Conservation (phyloP, 106 monocot genomes). For the Allium sativum region DNA sequence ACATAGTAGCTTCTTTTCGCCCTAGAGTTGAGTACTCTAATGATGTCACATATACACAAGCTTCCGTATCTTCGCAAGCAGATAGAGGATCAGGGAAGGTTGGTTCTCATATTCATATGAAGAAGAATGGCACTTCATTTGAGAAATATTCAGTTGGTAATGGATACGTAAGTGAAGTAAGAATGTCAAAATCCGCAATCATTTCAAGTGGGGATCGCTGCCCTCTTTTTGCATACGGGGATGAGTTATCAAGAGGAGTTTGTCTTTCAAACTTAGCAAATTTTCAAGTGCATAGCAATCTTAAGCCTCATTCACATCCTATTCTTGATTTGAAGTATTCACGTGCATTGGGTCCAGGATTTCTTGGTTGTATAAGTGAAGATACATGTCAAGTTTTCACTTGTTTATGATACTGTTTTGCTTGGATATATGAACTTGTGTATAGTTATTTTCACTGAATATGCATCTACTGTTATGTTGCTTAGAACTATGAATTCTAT, state of each 20-base stretch:
- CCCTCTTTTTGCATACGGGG: constrained; percentile 48
- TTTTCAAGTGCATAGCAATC: constrained; percentile 28
- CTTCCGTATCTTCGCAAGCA: constrained; percentile 18
- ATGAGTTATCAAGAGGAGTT: constrained; percentile 44
- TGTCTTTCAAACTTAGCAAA: constrained; percentile 45
- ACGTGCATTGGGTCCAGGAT: constrained; percentile 16
- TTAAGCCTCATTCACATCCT: constrained; percentile 57
- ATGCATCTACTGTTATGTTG: neutral
- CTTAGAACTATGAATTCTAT: neutral
- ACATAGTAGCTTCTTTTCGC: constrained; percentile 78
- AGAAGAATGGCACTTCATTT: constrained; percentile 20
- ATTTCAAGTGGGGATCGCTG: constrained; percentile 16
- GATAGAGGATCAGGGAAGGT: constrained; percentile 32
- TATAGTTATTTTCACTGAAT: neutral
- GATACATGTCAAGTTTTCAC: constrained; percentile 34
- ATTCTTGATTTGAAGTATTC: constrained; percentile 79
- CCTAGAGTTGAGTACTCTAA: constrained; percentile 35
- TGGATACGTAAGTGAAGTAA: constrained; percentile 49
- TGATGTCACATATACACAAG: constrained; percentile 28
- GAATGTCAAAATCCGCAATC: constrained; percentile 70
- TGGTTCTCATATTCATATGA: constrained; percentile 60
- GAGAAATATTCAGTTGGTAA: constrained; percentile 9
- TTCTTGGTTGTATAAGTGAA: constrained; percentile 69
- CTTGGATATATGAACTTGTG: neutral
- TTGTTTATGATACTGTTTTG: constrained; percentile 9